A percentile compares a stretch with the other conserved stretches of the same genome.
Evolutionary conservation across 495 filamentous ascomycete genomes (phyloP).

Genomic region (Hypoxylon perforatum): DNA sequence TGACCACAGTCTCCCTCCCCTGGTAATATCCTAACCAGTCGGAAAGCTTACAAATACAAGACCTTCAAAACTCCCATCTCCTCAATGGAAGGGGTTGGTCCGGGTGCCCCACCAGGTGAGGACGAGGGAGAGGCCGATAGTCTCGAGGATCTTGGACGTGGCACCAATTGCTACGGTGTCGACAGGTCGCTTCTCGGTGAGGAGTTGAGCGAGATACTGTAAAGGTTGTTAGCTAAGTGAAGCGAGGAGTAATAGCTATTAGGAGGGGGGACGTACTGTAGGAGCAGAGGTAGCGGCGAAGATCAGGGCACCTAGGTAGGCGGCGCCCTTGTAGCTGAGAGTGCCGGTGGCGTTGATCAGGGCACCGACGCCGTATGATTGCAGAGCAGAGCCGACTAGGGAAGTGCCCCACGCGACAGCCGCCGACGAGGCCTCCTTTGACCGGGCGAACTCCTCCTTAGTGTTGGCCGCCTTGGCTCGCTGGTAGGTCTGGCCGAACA

Average conservation of each 20-base stretch:
- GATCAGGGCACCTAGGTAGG: conserved; percentile 89
- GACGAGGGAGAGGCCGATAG: conserved; percentile 89
- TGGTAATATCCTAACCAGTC: conserved; percentile 9
- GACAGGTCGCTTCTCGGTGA: conserved; percentile 89
- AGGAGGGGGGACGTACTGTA: conserved; percentile 68
- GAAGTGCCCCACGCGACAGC: conserved; percentile 92
- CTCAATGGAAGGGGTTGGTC: conserved; percentile 80
- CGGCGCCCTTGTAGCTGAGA: conserved; percentile 94
- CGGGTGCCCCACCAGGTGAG: conserved; percentile 97
- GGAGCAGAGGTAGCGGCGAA: conserved; percentile 93
- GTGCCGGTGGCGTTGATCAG: conserved; percentile 96
- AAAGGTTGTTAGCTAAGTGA: not conserved
- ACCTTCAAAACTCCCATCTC: conserved; percentile 12
- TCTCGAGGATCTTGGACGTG: conserved; percentile 87
- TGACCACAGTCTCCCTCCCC: not conserved
- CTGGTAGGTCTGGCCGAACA: conserved; percentile 96
- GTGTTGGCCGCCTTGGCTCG: conserved; percentile 90
- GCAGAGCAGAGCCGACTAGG: conserved; percentile 85
- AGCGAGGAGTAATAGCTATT: not conserved
- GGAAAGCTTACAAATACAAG: conserved; percentile 36
- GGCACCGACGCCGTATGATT: conserved; percentile 94
- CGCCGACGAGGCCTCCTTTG: conserved; percentile 88
- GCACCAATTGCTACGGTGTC: conserved; percentile 89
- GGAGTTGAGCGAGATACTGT: conserved; percentile 85
- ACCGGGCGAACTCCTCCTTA: conserved; percentile 95